These are phyloP conservation scores for Fusarium oxysporum DNA, from an alignment of 2,329 filamentous ascomycete genomes.

Conservation along the genomic window DNA sequence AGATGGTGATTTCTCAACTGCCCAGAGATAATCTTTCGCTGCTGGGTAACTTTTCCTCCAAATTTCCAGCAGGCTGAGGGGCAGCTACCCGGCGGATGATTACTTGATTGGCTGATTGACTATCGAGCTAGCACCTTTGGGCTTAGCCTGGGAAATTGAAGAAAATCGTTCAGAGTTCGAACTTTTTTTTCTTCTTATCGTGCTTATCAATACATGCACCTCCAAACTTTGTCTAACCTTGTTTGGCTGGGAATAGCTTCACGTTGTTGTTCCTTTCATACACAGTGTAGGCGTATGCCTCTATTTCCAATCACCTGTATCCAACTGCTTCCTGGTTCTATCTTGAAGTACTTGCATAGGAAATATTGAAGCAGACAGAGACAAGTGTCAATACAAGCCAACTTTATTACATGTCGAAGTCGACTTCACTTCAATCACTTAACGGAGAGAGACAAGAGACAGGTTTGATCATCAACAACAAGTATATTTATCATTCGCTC, in stretches of 20 bases:
- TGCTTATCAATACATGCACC: slow-evolving; percentile 28
- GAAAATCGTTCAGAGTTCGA: slow-evolving; percentile 39
- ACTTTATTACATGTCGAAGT: background rate
- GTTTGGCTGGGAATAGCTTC: slow-evolving; percentile 31
- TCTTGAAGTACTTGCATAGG: background rate
- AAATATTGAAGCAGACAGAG: background rate
- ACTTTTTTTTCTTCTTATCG: slow-evolving; percentile 46
- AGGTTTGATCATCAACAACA: slow-evolving; percentile 1
- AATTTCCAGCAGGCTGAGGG: slow-evolving; percentile 45
- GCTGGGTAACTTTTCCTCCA: slow-evolving; percentile 39
- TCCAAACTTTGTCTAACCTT: background rate
- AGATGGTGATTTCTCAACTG: slow-evolving; percentile 39
- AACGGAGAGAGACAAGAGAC: no score
- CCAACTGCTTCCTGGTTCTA: no score
- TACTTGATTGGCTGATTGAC: slow-evolving; percentile 5
- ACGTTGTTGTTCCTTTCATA: background rate
- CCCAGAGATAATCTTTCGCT: slow-evolving; percentile 26
- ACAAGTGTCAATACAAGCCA: background rate
- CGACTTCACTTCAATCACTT: background rate
- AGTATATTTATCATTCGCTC: slow-evolving; percentile 27
- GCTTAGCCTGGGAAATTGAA: slow-evolving; percentile 1
- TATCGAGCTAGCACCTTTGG: accelerated
- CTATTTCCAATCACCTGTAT: no score
- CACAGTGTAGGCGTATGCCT: no score
- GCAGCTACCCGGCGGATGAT: slow-evolving; percentile 33